Base-by-base conservation (phyloP, 352 stramenopile genomes). In the Pythium rhizo-oryzae region DNA sequence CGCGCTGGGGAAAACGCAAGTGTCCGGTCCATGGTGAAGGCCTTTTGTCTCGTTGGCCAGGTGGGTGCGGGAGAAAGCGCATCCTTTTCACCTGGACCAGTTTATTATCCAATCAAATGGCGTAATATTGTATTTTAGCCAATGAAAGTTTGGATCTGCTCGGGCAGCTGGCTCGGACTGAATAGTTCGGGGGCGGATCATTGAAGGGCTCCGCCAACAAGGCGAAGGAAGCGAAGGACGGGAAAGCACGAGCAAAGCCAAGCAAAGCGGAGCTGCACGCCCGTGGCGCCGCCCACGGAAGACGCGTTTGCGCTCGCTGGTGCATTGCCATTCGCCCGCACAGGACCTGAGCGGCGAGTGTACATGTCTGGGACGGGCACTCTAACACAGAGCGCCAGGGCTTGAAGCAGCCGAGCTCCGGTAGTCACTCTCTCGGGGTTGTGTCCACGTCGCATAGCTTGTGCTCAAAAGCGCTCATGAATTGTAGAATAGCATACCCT, bases 81-180 rank as follows among this genome's bases (percentile, higher is more conserved):
- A 46, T 21, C 52, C 28, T 59, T 59, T 59, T 33, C 53, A 44
- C 33, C 53, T 25, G 7, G 5, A 12, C 16, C 8, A 18, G 8
- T 7, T 25, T 58, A 44, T 58, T 28, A 16, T 8, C 30, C 51
- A 58, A 58, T 58, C 16, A 58, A 28, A 41, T 25, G 13, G 5
- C 11, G 30, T 18, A 18, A 46, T 6, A 25, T 1, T 8, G 11
- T 44, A 24, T 67, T 61, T 50, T 16, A 47, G 24, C 61, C 61
- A 67, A 67, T 67, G 1, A 23, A 8, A 13, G 15, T 15, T 9
- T 15, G 46, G 53, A 69, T 50, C 52, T 35, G 24, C 25, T 24
- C 3, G 25, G 7, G 41, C 62, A 69, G 62, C 21, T 69, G 62
- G 43, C 54, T 33, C 15, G 47, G 13, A 69, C 62, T 69, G 62